Conservation (phyloP, 1,284 basidiomycete genomes). For the Pyrrhoderma lamaoense region DNA sequence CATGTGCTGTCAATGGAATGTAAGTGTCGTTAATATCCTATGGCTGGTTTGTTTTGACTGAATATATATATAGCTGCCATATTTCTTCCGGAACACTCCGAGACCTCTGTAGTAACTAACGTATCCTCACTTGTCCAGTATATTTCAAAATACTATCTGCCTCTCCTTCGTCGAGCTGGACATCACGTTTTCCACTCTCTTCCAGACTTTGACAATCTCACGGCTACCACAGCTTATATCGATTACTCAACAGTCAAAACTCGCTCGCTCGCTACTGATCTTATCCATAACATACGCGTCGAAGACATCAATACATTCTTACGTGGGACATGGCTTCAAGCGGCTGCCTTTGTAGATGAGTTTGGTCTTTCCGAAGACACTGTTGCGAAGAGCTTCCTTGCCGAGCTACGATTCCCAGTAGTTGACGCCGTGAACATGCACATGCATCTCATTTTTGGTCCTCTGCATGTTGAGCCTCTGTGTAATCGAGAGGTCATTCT, state of each 20-base stretch:
- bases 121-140: conserved; percentile 13
- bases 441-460: conserved; percentile 26
- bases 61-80: conserved; percentile 7
- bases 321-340: conserved; percentile 27
- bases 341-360: conserved; percentile 23
- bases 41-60: too few relatives aligned
- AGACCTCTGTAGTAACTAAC: conserved; percentile 1
- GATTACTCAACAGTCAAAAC: conserved; percentile 18
- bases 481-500: conserved; percentile 29
- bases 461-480: conserved; percentile 26
- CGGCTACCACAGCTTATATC: conserved; percentile 14
- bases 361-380: conserved; percentile 11
- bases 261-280: conserved; percentile 15
- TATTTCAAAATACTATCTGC: conserved; percentile 17
- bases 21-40: not conserved
- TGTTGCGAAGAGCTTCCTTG: conserved; percentile 21
- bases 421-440: conserved; percentile 18
- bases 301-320: conserved; percentile 29
- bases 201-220: conserved; percentile 21
- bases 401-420: conserved; percentile 18
- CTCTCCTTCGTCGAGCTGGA: conserved; percentile 15
- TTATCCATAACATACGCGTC: conserved; percentile 24
- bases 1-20: conserved; percentile 15
- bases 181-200: conserved; percentile 18
- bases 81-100: conserved; percentile 15